These are phyloP conservation scores for Parmelia sp. DNA, from an alignment of 495 filamentous ascomycete genomes.

Conservation along the genomic window DNA sequence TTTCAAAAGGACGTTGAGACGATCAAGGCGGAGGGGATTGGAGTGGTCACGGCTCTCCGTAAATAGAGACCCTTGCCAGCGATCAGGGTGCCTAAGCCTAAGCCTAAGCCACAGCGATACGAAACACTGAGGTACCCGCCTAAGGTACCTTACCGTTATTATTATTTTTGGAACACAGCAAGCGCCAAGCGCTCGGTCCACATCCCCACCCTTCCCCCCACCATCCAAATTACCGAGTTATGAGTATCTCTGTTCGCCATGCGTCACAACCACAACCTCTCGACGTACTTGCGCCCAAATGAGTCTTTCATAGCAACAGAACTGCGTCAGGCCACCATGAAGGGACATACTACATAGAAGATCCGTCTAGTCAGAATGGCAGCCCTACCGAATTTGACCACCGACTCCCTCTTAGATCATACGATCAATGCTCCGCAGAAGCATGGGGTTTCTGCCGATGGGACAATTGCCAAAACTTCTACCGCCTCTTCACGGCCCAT, in stretches of 20 bases:
- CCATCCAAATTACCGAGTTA: not conserved
- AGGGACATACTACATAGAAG: not conserved
- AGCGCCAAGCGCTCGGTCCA: conserved; percentile 1
- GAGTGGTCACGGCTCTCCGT: conserved; percentile 14
- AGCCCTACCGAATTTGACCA: not conserved
- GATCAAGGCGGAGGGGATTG: conserved; percentile 7
- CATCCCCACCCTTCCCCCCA: not conserved
- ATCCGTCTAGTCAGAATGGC: not conserved
- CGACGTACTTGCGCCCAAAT: not conserved
- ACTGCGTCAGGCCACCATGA: not conserved
- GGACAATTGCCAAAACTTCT: conserved; percentile 9
- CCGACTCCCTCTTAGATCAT: not conserved
- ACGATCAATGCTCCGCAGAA: not conserved
- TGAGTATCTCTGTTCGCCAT: not conserved
- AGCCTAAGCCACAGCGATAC: conserved; percentile 18
- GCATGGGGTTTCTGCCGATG: conserved; percentile 6
- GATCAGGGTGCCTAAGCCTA: conserved; percentile 9
- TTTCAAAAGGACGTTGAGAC: not conserved
- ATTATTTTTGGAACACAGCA: not conserved
- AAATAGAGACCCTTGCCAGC: conserved; percentile 18
- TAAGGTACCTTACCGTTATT: no score
- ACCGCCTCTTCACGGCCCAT: conserved; percentile 36
- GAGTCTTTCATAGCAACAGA: not conserved
- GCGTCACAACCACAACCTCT: not conserved
- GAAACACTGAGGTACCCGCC: not conserved